Evolutionary conservation across 2,329 filamentous ascomycete species (phyloP), one percentile per base, ranked within the genome.

Genomic region (Penicillium sp.): DNA sequence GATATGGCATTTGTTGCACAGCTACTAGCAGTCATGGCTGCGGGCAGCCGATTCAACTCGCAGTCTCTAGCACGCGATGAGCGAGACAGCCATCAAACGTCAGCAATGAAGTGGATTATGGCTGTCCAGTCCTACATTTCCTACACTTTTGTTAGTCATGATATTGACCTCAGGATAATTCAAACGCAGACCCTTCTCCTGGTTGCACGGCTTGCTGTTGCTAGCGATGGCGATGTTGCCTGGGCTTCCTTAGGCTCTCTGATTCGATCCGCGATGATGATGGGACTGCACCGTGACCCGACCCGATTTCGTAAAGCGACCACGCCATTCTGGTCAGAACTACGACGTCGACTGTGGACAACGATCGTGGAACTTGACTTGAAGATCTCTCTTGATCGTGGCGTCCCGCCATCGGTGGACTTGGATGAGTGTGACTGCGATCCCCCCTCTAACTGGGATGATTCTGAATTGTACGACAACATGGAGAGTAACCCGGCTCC

Each of bases 1-100:
- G 80, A 76, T 34, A 67, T 74, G 15, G 71, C 74, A 6, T 88
- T 88, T 51, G 59, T 86, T 1, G 78, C 75, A 1, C 75, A 76
- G 45, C 60, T 78, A 11, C 66, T 79, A 11, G 73, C 74, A 1
- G 63, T 77, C 20, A 70, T 73, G 62, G 73, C 76, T 22, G 74
- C 75, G 11, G 79, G 84, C 1, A 73, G 77, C 1, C 86, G 84
- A 57, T 79, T 74, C 45, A 69, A 73, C 41, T 59, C 66, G 41
- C 47, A 63, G 53, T 39, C 62, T 8, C 31, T 43, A 52, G 55
- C 67, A 43, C 17, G 62, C 51, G 55, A 64, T 59, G 42, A 71
- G 55, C 58, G 68, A 52, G 60, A 69, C 45, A n/a, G 59, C 59
- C 61, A 82, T 80, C 79, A 84, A 6, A 54, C 73, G 5, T 75